Evolutionary conservation across 345 rosid genomes (phyloP).

Genomic region (Eucalyptus erythrocorys): DNA sequence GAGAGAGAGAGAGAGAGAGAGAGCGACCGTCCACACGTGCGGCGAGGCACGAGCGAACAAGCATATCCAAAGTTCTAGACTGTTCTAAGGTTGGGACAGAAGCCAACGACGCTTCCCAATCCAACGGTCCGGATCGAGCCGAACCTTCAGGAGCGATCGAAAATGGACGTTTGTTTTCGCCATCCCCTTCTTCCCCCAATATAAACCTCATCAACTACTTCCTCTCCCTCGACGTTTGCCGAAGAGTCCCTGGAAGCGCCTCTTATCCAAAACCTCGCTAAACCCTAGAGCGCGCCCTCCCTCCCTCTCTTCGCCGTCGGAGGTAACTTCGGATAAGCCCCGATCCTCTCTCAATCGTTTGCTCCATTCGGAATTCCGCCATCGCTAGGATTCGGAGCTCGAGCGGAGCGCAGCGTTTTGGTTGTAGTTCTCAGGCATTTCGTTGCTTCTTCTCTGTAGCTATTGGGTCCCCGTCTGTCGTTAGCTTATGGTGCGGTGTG

Average conservation of each 20-base stretch:
- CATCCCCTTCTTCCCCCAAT: not conserved
- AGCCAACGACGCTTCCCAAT: not conserved
- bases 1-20: too few relatives aligned
- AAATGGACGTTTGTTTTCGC: not conserved
- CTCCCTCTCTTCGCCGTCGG: not conserved
- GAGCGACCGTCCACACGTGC: not conserved
- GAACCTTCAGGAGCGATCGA: not conserved
- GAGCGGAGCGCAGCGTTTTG: not conserved
- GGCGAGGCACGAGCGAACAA: not conserved
- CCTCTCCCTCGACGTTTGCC: not conserved
- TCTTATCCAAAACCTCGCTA: constrained; percentile 4
- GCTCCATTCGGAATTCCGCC: not conserved
- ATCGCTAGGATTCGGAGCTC: not conserved
- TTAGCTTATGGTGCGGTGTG: not conserved
- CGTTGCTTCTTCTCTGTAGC: not conserved
- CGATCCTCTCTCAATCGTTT: not conserved
- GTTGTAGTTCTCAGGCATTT: not conserved
- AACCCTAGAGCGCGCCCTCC: not conserved
- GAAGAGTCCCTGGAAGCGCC: not conserved
- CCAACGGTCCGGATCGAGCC: not conserved
- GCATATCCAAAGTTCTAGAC: not conserved
- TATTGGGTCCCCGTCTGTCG: not conserved
- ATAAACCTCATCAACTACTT: not conserved
- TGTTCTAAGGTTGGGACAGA: not conserved
- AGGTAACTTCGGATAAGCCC: not conserved